Conservation (phyloP, 2,329 filamentous ascomycete genomes). For the Alternaria dauci region DNA sequence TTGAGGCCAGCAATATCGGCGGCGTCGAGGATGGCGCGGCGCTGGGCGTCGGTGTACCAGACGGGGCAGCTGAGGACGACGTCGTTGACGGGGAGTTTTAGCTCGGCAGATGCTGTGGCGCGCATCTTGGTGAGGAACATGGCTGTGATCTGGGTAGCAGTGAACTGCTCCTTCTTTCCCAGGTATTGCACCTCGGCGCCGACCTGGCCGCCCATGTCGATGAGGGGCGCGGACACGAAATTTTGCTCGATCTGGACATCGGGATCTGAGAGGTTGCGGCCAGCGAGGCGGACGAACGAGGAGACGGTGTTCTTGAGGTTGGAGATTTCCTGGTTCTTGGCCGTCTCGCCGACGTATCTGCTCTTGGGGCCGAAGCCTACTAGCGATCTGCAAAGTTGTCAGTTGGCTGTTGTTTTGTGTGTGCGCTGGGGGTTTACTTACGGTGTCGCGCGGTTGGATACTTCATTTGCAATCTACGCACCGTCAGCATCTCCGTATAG, state of each 20-base stretch:
- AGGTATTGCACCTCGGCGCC: constrained; percentile 93
- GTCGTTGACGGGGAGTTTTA: constrained; percentile 90
- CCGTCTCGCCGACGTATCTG: constrained; percentile 92
- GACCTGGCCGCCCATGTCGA: constrained; percentile 92
- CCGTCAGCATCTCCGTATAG: constrained; percentile 40
- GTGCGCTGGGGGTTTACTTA: constrained; percentile 64
- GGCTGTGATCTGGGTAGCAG: constrained; percentile 89
- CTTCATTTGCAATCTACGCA: constrained; percentile 92
- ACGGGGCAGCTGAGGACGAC: constrained; percentile 92
- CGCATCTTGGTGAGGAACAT: constrained; percentile 98
- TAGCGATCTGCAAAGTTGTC: constrained; percentile 66
- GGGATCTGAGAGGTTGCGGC: constrained; percentile 85
- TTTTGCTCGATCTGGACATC: constrained; percentile 94
- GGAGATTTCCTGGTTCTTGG: constrained; percentile 98
- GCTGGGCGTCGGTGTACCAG: constrained; percentile 97
- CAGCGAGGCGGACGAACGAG: constrained; percentile 90
- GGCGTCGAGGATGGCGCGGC: constrained; percentile 87
- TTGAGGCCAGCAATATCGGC: constrained; percentile 94
- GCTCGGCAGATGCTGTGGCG: constrained; percentile 83
- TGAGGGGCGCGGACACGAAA: constrained; percentile 83
- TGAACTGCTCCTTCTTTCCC: constrained; percentile 94
- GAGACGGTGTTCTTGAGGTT: constrained; percentile 99
- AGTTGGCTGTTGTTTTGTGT: constrained; percentile 18
- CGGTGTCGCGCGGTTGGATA: constrained; percentile 97
- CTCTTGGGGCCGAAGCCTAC: constrained; percentile 95